These are phyloP conservation scores for Dichomitus squalens DNA, from an alignment of 1,284 basidiomycete species.

Conservation along the genomic window DNA sequence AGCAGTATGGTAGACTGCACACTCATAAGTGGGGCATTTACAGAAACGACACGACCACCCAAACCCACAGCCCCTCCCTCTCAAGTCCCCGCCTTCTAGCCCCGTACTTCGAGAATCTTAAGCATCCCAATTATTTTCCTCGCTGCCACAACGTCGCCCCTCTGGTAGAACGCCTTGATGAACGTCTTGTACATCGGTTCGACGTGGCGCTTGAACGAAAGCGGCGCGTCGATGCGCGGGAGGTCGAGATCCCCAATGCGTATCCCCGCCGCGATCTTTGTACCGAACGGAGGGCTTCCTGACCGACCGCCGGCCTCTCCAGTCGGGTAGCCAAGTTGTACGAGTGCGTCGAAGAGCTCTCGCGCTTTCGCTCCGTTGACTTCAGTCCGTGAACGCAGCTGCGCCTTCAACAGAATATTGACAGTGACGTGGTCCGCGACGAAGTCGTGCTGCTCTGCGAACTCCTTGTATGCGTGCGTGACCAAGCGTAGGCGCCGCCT, in stretches of 20 bases:
- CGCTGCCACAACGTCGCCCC: constrained; percentile 55
- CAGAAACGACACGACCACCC: too few species aligned
- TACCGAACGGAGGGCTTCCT: background rate
- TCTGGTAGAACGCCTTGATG: constrained; percentile 58
- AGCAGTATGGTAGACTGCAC: too few species aligned
- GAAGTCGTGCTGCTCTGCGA: constrained; percentile 47
- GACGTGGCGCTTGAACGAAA: constrained; percentile 58
- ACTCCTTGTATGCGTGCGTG: constrained; percentile 40
- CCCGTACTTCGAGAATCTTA: constrained; percentile 41
- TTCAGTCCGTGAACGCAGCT: constrained; percentile 49
- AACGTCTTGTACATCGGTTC: constrained; percentile 72
- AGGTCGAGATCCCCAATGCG: constrained; percentile 29
- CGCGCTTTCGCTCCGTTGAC: constrained; percentile 47
- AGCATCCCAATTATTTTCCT: constrained; percentile 56
- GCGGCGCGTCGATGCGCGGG: constrained; percentile 37
- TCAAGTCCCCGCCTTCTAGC: too few species aligned
- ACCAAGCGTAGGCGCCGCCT: constrained; percentile 46
- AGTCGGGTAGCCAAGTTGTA: constrained; percentile 58
- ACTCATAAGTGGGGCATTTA: too few species aligned
- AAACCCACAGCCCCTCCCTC: too few species aligned
- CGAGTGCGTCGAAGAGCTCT: constrained; percentile 60
- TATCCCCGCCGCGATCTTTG: background rate
- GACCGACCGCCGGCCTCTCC: constrained; percentile 11
- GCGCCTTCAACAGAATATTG: constrained; percentile 62
- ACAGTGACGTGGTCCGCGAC: constrained; percentile 62